phyloP scores from a whole-genome alignment of 139 green algal species.

The Coccomyxa sp. region DNA sequence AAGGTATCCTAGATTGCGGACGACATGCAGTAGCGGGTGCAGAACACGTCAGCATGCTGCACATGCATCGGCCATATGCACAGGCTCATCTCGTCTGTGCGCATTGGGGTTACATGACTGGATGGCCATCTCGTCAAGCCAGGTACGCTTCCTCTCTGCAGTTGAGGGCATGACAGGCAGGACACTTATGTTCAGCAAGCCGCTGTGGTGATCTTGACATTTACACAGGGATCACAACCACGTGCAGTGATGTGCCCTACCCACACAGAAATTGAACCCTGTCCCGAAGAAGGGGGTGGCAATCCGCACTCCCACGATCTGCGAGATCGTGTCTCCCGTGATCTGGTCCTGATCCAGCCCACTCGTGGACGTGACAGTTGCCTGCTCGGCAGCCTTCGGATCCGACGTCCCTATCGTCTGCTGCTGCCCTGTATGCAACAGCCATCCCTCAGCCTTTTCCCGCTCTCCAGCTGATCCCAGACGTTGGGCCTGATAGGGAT shows the following conservation, averaged over 20 bases:
- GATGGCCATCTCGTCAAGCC: background rate
- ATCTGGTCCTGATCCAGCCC: background rate
- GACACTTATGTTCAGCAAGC: background rate
- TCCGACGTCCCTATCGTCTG: too few species aligned
- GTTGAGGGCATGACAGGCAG: background rate
- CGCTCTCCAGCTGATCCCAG: too few species aligned
- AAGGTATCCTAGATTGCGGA: background rate
- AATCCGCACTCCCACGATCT: background rate
- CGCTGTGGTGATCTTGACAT: too few species aligned
- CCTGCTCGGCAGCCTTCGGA: background rate
- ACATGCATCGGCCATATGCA: background rate
- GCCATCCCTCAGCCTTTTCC: background rate
- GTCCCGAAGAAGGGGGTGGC: slow-evolving; percentile 9
- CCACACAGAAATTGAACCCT: slow-evolving; percentile 7
- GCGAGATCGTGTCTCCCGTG: background rate
- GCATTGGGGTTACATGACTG: too few species aligned
- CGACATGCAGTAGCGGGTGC: background rate
- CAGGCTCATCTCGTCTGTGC: too few species aligned
- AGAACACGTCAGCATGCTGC: background rate
- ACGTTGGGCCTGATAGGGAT: too few species aligned
- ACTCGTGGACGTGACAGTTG: background rate
- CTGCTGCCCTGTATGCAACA: background rate
- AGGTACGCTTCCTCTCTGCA: background rate
- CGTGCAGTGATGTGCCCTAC: background rate
- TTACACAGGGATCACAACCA: background rate